A percentile compares a stretch with the other conserved stretches of the same genome.
Evolutionary conservation across 176 grass and related monocot genomes (phyloP).

Genomic region (Oryza rufipogon): DNA sequence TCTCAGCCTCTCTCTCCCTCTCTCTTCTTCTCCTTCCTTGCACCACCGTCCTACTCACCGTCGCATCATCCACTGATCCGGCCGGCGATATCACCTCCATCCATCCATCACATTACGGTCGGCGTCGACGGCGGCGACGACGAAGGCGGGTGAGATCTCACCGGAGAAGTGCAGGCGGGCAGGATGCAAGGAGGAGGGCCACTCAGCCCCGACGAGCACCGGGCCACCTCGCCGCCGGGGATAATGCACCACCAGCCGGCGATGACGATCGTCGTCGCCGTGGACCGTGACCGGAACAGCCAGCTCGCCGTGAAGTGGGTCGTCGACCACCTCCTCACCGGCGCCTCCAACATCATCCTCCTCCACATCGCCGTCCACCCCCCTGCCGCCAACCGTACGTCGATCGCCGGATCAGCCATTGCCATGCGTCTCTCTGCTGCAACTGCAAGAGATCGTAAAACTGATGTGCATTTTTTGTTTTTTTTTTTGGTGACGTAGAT

Average conservation of each 20-base stretch:
- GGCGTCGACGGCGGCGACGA: too few relatives aligned
- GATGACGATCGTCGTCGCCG: constrained; percentile 46
- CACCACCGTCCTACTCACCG: background rate
- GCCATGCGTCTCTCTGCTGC: background rate
- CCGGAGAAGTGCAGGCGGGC: background rate
- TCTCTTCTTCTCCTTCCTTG: constrained; percentile 19
- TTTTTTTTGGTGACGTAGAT: constrained; percentile 42
- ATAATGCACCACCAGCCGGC: constrained; percentile 31
- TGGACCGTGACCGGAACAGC: constrained; percentile 78
- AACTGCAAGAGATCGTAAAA: background rate
- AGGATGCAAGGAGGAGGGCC: constrained; percentile 47
- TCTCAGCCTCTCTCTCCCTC: constrained; percentile 37
- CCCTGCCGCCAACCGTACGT: constrained; percentile 59
- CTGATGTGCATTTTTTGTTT: background rate
- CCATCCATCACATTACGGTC: background rate
- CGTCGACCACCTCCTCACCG: constrained; percentile 66
- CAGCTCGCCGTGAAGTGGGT: constrained; percentile 85
- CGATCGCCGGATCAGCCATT: background rate
- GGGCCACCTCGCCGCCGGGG: constrained; percentile 12
- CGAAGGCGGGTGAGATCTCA: background rate
- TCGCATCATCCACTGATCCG: constrained; percentile 14
- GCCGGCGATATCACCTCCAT: background rate
- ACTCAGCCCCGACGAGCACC: constrained; percentile 43
- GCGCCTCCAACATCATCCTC: constrained; percentile 56
- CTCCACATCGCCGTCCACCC: constrained; percentile 66